Evolutionary conservation across 768 basidiomycete species (phyloP), one percentile per base, ranked within the genome.

Genomic region (Leccinum fibrillosum): DNA sequence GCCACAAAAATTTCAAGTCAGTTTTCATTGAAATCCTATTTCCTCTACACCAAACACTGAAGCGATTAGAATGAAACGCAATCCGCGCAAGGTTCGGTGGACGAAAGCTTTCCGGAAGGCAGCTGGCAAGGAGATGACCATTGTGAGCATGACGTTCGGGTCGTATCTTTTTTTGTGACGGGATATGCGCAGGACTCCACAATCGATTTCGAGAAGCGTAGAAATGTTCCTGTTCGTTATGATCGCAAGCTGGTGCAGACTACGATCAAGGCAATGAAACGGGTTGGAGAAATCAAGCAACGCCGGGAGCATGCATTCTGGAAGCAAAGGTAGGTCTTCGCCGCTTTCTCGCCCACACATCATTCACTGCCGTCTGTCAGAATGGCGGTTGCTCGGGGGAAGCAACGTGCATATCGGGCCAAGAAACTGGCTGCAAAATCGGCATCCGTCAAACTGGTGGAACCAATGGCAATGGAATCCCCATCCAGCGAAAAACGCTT

Each of bases 1-100:
- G 97, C 73, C 92, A 98, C 75, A 98, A 98, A 78, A 99, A 98
- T 76, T 99, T 99, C 86, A 99, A 99, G 94, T 93, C 67, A 63
- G 83, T 71, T 45, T 44, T 30, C 2, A n/a, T 25, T 12, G 9
- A 26, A 39, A 12, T 49, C 11, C 17, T 19, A 8, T 23, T 32
- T 58, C 50, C 26, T 52, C 32, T 53, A 15, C 0, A 30, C 44
- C 13, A 34, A 56, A 57, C 58, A 3, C 53, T 61, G 49, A 58
- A 44, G 34, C 25, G 54, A 54, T 5, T 64, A 95, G 94, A 76
- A 98, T 98, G 97, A 98, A 98, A 80, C 90, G 97, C 39, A 99
- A 98, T 77, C 97, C 97, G 48, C 88, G 97, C 60, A 99, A 99
- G 76, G 95, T 99, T 37, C 82, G 92, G 66, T 99, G 97, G 97